Evolutionary conservation across 257 asterid species (phyloP).

Genomic region (Solanum rostratum): DNA sequence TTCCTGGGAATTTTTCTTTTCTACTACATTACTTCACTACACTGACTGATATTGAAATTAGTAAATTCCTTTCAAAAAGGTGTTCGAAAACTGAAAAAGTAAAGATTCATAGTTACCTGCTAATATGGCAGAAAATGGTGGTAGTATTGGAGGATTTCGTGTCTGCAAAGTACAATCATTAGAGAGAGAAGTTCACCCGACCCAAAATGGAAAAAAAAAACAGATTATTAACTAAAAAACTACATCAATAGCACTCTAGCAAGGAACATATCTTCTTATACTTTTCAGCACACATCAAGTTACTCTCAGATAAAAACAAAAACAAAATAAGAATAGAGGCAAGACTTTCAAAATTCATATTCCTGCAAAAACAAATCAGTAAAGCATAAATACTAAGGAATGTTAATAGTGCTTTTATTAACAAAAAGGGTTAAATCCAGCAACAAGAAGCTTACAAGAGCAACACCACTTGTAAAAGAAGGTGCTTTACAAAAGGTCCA

Average conservation of each 20-base stretch:
- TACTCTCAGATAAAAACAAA: background rate
- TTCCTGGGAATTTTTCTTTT: background rate
- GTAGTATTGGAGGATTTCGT: constrained; percentile 77
- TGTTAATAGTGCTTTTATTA: background rate
- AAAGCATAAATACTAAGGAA: background rate
- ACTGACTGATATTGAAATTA: background rate
- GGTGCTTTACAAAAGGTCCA: background rate
- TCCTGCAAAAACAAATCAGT: background rate
- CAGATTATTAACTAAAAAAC: background rate
- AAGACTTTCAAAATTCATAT: background rate
- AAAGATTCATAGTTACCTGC: constrained; percentile 34
- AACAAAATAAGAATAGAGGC: background rate
- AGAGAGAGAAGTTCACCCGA: background rate
- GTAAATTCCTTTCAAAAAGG: background rate
- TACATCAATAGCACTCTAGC: background rate
- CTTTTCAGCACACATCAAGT: background rate
- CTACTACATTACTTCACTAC: background rate
- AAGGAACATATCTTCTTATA: background rate
- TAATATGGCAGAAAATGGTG: constrained; percentile 70
- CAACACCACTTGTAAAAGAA: background rate
- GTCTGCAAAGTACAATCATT: constrained; percentile 37
- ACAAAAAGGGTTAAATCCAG: background rate
- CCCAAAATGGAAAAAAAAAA: background rate
- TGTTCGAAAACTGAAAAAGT: background rate
- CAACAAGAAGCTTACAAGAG: background rate